Evolutionary conservation across 2,329 filamentous ascomycete species (phyloP).

Genomic region (Apiospora pterosperma): DNA sequence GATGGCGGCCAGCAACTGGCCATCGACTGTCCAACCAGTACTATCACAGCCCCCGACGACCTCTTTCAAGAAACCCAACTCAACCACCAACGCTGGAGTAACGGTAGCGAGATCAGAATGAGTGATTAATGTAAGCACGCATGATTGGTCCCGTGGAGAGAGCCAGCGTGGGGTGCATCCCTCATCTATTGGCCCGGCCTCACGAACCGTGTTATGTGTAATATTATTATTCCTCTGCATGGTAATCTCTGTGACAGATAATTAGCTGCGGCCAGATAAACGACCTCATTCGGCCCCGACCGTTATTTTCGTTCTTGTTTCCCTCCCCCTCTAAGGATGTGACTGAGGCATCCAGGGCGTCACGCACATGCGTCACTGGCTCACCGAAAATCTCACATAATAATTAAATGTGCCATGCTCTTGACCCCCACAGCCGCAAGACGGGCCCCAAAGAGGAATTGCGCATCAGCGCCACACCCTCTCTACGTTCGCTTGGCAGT

Average conservation of each 20-base stretch:
- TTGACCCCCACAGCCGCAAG: not conserved
- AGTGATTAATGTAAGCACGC: not conserved
- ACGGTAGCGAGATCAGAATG: not conserved
- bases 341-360: not conserved
- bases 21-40: too few relatives aligned
- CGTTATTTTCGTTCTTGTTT: not conserved
- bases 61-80: too few relatives aligned
- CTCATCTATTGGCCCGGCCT: not conserved
- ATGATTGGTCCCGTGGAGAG: not conserved
- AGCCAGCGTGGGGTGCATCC: not conserved
- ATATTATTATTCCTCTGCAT: not conserved
- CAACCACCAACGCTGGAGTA: too few relatives aligned
- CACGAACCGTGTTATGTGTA: not conserved
- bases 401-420: not conserved
- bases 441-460: not conserved
- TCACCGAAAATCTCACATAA: conserved; percentile 1
- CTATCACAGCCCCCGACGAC: too few relatives aligned
- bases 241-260: not conserved
- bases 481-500: not conserved
- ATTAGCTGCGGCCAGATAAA: not conserved
- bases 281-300: not conserved
- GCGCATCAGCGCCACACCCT: not conserved
- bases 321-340: not conserved
- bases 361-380: not conserved
- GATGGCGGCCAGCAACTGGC: too few relatives aligned